Percentiles rank a stretch among this genome's conserved stretches.
Evolutionary conservation across 2,329 filamentous ascomycete species (phyloP).

Genomic region (Spiromastix sp.): DNA sequence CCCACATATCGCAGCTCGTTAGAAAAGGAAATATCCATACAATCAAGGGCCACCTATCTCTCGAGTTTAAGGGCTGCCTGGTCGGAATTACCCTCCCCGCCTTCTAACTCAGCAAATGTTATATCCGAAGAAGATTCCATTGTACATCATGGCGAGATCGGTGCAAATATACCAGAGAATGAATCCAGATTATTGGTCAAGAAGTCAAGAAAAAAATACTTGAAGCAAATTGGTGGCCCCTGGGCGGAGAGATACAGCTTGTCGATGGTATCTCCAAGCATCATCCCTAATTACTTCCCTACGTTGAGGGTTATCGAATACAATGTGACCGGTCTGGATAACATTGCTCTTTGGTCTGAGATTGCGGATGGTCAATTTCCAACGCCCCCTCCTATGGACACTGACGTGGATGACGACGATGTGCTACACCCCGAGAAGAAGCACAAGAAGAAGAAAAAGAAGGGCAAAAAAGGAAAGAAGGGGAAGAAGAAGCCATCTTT

Average conservation of each 20-base stretch:
- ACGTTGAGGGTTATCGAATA: constrained; percentile 87
- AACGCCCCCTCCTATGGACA: not conserved
- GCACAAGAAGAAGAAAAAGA: constrained; percentile 35
- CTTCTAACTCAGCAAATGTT: constrained; percentile 14
- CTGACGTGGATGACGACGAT: constrained; percentile 3
- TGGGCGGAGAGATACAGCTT: constrained; percentile 80
- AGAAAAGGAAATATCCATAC: constrained; percentile 46
- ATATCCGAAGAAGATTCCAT: constrained; percentile 9
- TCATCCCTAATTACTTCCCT: constrained; percentile 89
- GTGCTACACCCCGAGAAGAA: constrained; percentile 13
- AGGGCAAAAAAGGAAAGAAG: constrained; percentile 35
- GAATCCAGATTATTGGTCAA: constrained; percentile 42
- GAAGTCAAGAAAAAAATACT: constrained; percentile 41
- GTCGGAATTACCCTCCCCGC: constrained; percentile 58
- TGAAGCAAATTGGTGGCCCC: constrained; percentile 62
- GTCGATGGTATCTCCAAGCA: constrained; percentile 69
- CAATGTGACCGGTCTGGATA: constrained; percentile 70
- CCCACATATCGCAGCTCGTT: constrained; percentile 6
- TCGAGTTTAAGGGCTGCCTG: constrained; percentile 67
- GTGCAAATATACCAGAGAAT: not conserved
- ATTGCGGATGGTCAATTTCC: not conserved
- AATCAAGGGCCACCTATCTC: constrained; percentile 70
- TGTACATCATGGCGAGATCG: constrained; percentile 15
- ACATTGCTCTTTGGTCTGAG: constrained; percentile 29
- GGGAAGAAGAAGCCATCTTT: constrained; percentile 49